Evolutionary conservation across 805 yeast genomes (phyloP).

Genomic region (Schizosaccharomyces octosporus): DNA sequence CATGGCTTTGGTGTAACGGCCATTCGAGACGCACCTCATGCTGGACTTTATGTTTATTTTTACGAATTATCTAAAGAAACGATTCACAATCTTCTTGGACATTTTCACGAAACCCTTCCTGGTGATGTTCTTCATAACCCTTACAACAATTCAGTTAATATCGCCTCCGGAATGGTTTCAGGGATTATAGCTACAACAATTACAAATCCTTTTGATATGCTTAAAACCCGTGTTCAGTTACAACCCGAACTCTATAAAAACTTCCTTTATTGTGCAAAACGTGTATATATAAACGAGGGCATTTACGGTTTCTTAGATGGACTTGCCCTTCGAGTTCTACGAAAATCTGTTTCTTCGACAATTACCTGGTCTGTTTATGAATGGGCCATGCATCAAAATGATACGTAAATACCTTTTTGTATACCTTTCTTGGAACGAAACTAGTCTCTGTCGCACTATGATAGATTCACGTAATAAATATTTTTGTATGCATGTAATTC

Average conservation of each 20-base stretch:
- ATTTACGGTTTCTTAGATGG: constrained; percentile 52
- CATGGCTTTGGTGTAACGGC: constrained; percentile 72
- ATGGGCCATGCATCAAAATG: neutral
- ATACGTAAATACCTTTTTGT: neutral
- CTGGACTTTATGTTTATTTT: constrained; percentile 69
- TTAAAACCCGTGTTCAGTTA: constrained; percentile 76
- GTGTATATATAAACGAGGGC: constrained; percentile 24
- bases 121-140: constrained; percentile 9
- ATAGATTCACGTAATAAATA: neutral
- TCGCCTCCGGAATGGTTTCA: constrained; percentile 51
- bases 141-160: constrained; percentile 33
- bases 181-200: constrained; percentile 60
- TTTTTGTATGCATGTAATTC: neutral
- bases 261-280: constrained; percentile 17
- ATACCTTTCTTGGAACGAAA: too few species aligned
- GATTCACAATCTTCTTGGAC: constrained; percentile 9
- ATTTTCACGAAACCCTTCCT: neutral
- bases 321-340: constrained; percentile 45
- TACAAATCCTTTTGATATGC: constrained; percentile 87
- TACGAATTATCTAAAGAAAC: constrained; percentile 53
- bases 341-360: constrained; percentile 82
- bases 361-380: constrained; percentile 95
- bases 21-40: constrained; percentile 84
- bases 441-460: neutral
- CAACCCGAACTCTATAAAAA: constrained; percentile 24